Conservation (phyloP, 2,329 filamentous ascomycete genomes). For the Xylariaceae sp. region DNA sequence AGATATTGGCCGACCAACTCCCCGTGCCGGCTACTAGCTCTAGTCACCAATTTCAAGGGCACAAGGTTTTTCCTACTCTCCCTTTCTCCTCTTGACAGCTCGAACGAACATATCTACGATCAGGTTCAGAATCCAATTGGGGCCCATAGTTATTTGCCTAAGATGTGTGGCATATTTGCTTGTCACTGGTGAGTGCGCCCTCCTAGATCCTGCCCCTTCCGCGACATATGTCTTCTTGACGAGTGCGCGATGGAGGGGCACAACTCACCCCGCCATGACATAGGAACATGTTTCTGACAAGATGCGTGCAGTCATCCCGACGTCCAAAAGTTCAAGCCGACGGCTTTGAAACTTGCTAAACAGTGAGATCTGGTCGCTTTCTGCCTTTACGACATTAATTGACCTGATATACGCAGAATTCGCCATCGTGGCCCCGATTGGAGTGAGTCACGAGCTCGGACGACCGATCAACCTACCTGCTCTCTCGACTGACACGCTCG, state of each 20-base stretch:
- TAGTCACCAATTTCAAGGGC: too few species aligned
- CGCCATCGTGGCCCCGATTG: constrained; percentile 97
- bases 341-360: constrained; percentile 88
- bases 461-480: constrained; percentile 20
- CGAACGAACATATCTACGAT: too few species aligned
- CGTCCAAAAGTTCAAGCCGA: constrained; percentile 94
- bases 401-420: constrained; percentile 56
- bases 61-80: too few species aligned
- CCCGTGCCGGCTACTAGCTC: too few species aligned
- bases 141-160: too few species aligned
- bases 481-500: constrained; percentile 22
- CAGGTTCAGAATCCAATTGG: too few species aligned
- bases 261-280: constrained; percentile 29
- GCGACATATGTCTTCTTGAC: constrained; percentile 9
- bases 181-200: constrained; percentile 71
- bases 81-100: too few species aligned
- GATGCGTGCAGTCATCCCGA: constrained; percentile 67
- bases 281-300: constrained; percentile 12
- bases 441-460: constrained; percentile 63
- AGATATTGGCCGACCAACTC: too few species aligned
- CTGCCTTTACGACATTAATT: constrained; percentile 29
- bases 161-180: constrained; percentile 96
- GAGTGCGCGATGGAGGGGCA: constrained; percentile 35
- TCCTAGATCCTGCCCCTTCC: constrained; percentile 17
- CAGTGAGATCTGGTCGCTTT: constrained; percentile 59